Conservation (phyloP, 2,329 filamentous ascomycete genomes). For the Escovopsis sp. region DNA sequence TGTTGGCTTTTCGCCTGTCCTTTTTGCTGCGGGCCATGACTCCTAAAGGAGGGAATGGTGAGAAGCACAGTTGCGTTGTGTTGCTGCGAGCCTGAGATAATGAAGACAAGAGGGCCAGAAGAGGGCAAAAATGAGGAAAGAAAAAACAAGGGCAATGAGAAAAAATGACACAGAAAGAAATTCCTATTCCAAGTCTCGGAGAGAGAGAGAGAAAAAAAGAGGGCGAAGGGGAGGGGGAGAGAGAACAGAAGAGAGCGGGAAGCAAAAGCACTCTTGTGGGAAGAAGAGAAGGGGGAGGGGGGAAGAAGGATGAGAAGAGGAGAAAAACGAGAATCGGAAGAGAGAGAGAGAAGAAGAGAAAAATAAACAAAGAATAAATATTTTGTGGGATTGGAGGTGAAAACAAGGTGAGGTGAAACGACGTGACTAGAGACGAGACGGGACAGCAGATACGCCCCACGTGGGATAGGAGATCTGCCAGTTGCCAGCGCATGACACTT, state of each 20-base stretch:
- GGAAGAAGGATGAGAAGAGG: background rate
- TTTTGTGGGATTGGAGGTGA: background rate
- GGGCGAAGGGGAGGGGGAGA: background rate
- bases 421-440: constrained; percentile 1
- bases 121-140: background rate
- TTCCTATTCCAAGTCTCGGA: background rate
- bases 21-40: constrained; percentile 8
- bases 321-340: background rate
- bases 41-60: background rate
- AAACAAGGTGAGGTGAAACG: constrained; percentile 1
- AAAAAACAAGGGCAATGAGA: background rate
- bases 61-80: background rate
- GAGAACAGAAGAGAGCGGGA: background rate
- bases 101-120: background rate
- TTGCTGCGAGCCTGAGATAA: background rate
- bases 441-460: background rate
- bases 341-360: background rate
- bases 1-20: constrained; percentile 1
- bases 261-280: background rate
- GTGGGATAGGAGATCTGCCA: constrained; percentile 1
- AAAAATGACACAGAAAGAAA: background rate
- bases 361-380: background rate
- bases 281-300: background rate
- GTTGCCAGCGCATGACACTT: constrained; percentile 3
- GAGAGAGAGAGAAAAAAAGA: background rate